phyloP scores from a whole-genome alignment of 129 eudicot genomes.

The Chrysanthemum makinoi region DNA sequence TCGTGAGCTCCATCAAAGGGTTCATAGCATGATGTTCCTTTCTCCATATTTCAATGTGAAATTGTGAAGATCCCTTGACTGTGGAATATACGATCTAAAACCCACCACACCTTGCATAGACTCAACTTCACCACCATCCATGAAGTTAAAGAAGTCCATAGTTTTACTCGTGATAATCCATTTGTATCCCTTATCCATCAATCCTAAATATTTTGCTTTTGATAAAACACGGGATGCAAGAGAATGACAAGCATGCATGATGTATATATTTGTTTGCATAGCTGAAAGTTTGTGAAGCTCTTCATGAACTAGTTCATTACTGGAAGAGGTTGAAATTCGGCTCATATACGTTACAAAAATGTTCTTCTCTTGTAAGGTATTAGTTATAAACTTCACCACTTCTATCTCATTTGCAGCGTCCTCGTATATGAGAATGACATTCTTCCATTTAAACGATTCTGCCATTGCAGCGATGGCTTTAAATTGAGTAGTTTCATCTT shows the following conservation, averaged over 20 bases:
- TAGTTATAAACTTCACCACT: too few species aligned
- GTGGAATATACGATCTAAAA: slow-evolving; percentile 39
- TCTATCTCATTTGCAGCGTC: too few species aligned
- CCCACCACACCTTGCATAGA: slow-evolving; percentile 45
- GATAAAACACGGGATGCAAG: slow-evolving; percentile 32
- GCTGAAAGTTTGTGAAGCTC: slow-evolving; percentile 35
- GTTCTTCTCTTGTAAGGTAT: too few species aligned
- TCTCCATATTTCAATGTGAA: slow-evolving; percentile 34
- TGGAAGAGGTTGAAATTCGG: slow-evolving; percentile 29
- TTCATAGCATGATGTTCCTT: slow-evolving; percentile 7
- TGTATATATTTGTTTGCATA: slow-evolving; percentile 19
- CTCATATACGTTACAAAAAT: slow-evolving; percentile 13
- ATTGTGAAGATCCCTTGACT: slow-evolving; percentile 25
- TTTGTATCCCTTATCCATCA: slow-evolving; percentile 50
- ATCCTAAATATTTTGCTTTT: slow-evolving; percentile 29
- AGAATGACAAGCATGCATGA: slow-evolving; percentile 38
- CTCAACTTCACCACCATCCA: slow-evolving; percentile 24
- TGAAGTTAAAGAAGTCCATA: slow-evolving; percentile 9
- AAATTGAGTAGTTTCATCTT: too few species aligned
- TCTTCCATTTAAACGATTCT: too few species aligned
- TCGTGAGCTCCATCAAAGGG: slow-evolving; percentile 13
- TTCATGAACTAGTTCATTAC: slow-evolving; percentile 21
- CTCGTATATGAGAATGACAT: too few species aligned
- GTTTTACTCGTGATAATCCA: slow-evolving; percentile 52
- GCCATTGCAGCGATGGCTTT: too few species aligned